Evolutionary conservation across 2,329 filamentous ascomycete species (phyloP).

Genomic region (Fusarium irregulare): DNA sequence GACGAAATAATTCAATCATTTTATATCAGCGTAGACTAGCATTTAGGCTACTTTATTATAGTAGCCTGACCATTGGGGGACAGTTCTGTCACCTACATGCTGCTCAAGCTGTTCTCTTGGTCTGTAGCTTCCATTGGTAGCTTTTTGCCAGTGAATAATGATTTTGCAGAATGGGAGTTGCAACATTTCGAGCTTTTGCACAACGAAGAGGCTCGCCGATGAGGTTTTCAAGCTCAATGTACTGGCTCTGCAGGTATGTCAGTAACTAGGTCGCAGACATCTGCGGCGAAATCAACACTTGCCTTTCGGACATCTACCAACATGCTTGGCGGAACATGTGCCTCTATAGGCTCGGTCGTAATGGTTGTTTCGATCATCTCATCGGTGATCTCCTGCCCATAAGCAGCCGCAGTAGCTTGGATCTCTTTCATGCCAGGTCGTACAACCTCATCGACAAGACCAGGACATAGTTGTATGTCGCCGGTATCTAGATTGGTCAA

Average conservation of each 20-base stretch:
- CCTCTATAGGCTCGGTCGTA: slow-evolving; percentile 38
- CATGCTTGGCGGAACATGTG: slow-evolving; percentile 43
- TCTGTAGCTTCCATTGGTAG: slow-evolving; percentile 41
- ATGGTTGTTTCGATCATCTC: slow-evolving; percentile 41
- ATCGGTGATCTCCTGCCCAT: slow-evolving; percentile 38
- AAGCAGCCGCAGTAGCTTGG: slow-evolving; percentile 35
- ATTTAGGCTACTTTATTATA: background rate
- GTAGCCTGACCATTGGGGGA: background rate
- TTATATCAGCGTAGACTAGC: background rate
- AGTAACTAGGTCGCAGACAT: background rate
- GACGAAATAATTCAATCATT: background rate
- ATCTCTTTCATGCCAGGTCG: slow-evolving; percentile 44
- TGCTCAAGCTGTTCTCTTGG: slow-evolving; percentile 6
- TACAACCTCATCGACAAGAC: slow-evolving; percentile 38
- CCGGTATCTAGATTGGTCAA: slow-evolving; percentile 38
- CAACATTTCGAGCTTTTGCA: slow-evolving; percentile 31
- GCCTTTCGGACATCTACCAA: slow-evolving; percentile 41
- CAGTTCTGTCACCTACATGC: background rate
- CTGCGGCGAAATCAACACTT: background rate
- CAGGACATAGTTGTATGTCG: slow-evolving; percentile 42
- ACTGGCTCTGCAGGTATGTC: slow-evolving; percentile 35
- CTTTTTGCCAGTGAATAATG: slow-evolving; percentile 37
- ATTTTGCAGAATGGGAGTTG: slow-evolving; percentile 30
- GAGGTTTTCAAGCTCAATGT: slow-evolving; percentile 43
- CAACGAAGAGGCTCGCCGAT: slow-evolving; percentile 42